Evolutionary conservation across 352 stramenopile genomes (phyloP).

Genomic region (Poterioochromonas sp.): DNA sequence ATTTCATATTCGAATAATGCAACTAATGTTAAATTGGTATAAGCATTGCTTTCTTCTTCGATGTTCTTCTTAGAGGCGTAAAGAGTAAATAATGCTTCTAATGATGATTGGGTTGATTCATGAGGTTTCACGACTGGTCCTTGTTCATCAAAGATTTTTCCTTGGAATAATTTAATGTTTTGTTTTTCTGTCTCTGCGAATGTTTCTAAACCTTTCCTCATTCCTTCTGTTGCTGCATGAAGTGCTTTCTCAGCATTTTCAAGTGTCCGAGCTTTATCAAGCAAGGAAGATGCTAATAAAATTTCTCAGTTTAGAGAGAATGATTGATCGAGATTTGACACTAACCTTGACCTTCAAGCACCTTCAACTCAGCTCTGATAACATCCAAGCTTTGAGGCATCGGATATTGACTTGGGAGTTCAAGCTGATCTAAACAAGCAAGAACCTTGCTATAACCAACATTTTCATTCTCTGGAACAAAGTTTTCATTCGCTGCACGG

Average conservation of each 20-base stretch:
- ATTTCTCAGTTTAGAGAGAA: not conserved
- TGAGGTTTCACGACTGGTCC: not conserved
- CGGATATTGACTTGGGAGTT: slow-evolving; percentile 19
- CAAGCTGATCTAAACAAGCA: not conserved
- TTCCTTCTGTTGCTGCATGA: not conserved
- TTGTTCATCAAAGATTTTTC: not conserved
- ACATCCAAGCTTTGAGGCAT: slow-evolving; percentile 11
- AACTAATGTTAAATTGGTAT: not conserved
- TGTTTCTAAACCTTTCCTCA: not conserved
- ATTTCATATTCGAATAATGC: slow-evolving; percentile 6
- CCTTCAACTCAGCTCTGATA: not conserved
- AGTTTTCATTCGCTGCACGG: not conserved
- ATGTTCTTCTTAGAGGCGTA: not conserved
- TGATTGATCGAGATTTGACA: not conserved
- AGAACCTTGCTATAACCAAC: not conserved
- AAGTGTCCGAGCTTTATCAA: not conserved
- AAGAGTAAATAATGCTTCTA: not conserved
- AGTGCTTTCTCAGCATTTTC: not conserved
- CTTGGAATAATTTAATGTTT: not conserved
- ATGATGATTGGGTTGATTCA: not conserved
- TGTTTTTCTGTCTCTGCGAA: not conserved
- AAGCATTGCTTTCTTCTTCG: not conserved
- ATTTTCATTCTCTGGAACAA: not conserved
- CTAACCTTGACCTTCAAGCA: slow-evolving; percentile 18
- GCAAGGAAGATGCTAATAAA: not conserved